A percentile compares a stretch with the other conserved stretches of the same genome.
These are phyloP conservation scores for Fennellomyces sp. DNA, from an alignment of 371 early-diverging fungal genomes.

Conservation along the genomic window DNA sequence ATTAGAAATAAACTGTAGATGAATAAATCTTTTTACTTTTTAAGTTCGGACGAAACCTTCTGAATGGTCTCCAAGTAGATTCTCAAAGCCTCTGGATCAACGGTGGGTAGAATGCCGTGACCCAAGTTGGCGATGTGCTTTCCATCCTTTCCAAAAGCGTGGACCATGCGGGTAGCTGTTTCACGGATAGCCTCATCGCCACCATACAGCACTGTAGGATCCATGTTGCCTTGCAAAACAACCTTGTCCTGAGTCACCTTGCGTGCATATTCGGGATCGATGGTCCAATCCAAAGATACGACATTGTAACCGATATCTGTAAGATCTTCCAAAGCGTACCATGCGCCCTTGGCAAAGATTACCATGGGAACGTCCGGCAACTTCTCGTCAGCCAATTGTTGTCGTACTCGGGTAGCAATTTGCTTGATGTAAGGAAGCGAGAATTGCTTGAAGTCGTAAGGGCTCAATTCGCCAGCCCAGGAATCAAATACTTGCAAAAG, in stretches of 20 bases:
- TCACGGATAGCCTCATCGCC: constrained; percentile 73
- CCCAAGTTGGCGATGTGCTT: constrained; percentile 95
- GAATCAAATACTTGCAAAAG: constrained; percentile 97
- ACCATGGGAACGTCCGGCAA: constrained; percentile 80
- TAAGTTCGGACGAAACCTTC: constrained; percentile 51
- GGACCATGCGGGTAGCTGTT: constrained; percentile 81
- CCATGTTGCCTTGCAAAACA: constrained; percentile 96
- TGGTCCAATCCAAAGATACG: constrained; percentile 91
- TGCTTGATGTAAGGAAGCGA: constrained; percentile 87
- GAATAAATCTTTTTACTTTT: constrained; percentile 17
- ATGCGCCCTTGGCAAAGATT: constrained; percentile 92
- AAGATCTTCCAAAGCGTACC: constrained; percentile 80
- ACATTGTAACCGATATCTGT: constrained; percentile 77
- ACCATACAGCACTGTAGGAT: constrained; percentile 86
- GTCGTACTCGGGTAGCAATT: constrained; percentile 79
- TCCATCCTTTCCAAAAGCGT: constrained; percentile 73
- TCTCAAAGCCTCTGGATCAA: constrained; percentile 74
- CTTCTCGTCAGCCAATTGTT: constrained; percentile 39
- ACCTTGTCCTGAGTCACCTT: constrained; percentile 61
- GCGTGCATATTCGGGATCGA: constrained; percentile 76
- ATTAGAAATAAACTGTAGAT: constrained; percentile 1
- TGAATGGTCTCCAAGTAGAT: constrained; percentile 75
- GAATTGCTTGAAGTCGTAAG: constrained; percentile 79
- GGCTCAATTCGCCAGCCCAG: constrained; percentile 93
- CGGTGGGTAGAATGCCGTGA: constrained; percentile 90